Percentiles rank a stretch among this genome's conserved stretches.
These are phyloP conservation scores for Saccharomycopsis babjevae DNA, from an alignment of 805 yeast species.

Conservation along the genomic window DNA sequence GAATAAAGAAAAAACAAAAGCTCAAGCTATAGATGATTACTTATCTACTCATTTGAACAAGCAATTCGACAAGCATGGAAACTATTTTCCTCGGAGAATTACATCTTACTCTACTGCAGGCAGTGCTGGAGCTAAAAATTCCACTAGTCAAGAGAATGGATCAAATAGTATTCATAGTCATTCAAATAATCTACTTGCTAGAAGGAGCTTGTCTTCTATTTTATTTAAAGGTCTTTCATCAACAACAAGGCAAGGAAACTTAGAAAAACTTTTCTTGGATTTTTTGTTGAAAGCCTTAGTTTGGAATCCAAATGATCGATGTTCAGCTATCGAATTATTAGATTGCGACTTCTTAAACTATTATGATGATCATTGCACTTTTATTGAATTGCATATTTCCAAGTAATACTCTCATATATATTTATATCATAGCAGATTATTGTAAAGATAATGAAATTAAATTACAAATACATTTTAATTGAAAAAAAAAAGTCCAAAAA, in stretches of 20 bases:
- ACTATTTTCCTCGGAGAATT: not conserved
- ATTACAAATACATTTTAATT: not conserved
- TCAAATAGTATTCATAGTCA: not conserved
- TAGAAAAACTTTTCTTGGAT: conserved; percentile 1
- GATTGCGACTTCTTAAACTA: not conserved
- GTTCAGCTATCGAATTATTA: conserved; percentile 13
- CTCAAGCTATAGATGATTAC: not conserved
- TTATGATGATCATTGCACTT: not conserved
- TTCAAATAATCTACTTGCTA: not conserved
- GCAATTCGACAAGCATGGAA: not conserved
- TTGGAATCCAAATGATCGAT: conserved; percentile 27
- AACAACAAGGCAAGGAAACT: not conserved
- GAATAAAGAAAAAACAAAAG: conserved; percentile 10
- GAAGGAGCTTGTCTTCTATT: not conserved
- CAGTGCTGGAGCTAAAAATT: not conserved
- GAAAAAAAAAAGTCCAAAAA: not conserved
- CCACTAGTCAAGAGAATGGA: not conserved
- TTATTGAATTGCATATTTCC: not conserved
- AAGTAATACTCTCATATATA: not conserved
- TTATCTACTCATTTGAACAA: not conserved
- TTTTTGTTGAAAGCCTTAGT: conserved; percentile 7
- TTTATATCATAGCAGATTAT: not conserved
- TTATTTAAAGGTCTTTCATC: not conserved
- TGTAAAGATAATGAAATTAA: not conserved
- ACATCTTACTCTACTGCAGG: not conserved